These are phyloP conservation scores for Rhynchosporium secalis DNA, from an alignment of 2,329 filamentous ascomycete genomes.

Conservation along the genomic window DNA sequence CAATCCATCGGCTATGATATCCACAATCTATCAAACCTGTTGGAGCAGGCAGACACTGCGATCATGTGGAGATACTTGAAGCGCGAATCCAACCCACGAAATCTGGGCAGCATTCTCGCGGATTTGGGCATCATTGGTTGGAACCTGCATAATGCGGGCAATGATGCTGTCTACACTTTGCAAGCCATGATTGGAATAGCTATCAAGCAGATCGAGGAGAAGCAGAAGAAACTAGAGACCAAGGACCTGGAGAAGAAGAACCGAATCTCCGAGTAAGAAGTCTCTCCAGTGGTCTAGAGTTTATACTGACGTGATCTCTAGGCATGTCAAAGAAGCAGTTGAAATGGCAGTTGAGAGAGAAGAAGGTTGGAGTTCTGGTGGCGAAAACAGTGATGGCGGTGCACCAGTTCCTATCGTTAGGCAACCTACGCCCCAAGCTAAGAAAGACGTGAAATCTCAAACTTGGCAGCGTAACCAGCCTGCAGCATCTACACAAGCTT, in stretches of 20 bases:
- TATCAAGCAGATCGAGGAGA: conserved; percentile 40
- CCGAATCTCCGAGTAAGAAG: conserved; percentile 26
- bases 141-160: conserved; percentile 83
- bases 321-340: conserved; percentile 23
- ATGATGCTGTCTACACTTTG: conserved; percentile 80
- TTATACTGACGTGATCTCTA: conserved; percentile 14
- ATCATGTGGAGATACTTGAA: conserved; percentile 66
- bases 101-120: conserved; percentile 60
- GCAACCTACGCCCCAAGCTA: background rate
- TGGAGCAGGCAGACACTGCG: conserved; percentile 72
- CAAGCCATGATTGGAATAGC: conserved; percentile 68
- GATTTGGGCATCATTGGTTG: conserved; percentile 62
- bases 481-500: background rate
- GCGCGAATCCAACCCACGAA: conserved; percentile 52
- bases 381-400: conserved; percentile 33
- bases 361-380: conserved; percentile 35
- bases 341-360: conserved; percentile 19
- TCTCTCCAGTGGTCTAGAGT: background rate
- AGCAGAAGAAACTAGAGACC: conserved; percentile 16
- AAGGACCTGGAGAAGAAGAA: conserved; percentile 26
- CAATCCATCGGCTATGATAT: conserved; percentile 63
- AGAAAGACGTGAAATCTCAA: conserved; percentile 12
- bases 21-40: conserved; percentile 51
- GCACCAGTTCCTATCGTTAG: conserved; percentile 17
- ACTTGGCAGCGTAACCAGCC: background rate